A percentile compares a stretch with the other conserved stretches of the same genome.
These are phyloP conservation scores for Sporothrix variecibatus DNA, from an alignment of 2,329 filamentous ascomycete species.

Conservation along the genomic window DNA sequence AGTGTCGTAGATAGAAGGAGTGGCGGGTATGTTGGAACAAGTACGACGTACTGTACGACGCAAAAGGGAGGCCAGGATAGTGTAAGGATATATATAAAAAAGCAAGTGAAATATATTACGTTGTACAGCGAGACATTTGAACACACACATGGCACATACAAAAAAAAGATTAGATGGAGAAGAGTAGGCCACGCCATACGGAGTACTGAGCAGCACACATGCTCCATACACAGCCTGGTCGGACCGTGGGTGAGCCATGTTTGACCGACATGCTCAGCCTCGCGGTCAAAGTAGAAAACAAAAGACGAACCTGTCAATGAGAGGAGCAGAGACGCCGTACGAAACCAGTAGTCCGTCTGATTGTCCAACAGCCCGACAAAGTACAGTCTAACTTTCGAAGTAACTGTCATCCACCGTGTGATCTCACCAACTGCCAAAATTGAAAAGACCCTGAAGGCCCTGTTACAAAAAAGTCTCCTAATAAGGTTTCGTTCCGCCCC, in stretches of 20 bases:
- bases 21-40: too few species aligned
- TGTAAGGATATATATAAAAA: too few species aligned
- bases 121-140: background rate
- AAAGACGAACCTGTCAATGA: background rate
- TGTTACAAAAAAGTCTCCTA: background rate
- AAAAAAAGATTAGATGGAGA: background rate
- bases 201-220: too few species aligned
- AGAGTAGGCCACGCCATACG: too few species aligned
- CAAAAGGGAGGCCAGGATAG: too few species aligned
- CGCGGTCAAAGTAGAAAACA: background rate
- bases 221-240: background rate
- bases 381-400: too few species aligned
- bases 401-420: background rate
- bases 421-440: background rate
- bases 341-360: too few species aligned
- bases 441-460: background rate
- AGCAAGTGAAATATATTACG: background rate
- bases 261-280: background rate
- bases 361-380: too few species aligned
- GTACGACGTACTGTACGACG: too few species aligned
- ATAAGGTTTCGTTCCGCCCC: background rate
- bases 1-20: too few species aligned
- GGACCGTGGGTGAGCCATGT: background rate
- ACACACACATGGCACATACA: background rate
- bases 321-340: background rate